Percentiles rank a stretch among this genome's conserved stretches.
These are phyloP conservation scores for Pythium phragmiticola DNA, from an alignment of 352 stramenopile genomes.

Conservation along the genomic window DNA sequence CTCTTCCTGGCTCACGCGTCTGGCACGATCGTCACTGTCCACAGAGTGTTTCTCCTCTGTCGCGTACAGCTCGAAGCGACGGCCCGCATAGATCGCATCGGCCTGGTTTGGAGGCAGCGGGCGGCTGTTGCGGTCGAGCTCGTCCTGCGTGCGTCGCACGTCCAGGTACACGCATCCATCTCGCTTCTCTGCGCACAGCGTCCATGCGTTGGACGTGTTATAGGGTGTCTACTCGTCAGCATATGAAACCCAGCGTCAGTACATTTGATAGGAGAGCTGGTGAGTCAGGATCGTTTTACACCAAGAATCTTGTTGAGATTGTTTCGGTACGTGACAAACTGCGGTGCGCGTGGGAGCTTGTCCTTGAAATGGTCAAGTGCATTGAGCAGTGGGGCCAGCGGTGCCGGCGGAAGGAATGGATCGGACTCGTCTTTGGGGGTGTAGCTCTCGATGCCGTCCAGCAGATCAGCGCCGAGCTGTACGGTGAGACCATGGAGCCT, in stretches of 20 bases:
- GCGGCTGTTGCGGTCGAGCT: slow-evolving; percentile 38
- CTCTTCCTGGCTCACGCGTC: slow-evolving; percentile 51
- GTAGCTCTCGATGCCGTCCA: slow-evolving; percentile 59
- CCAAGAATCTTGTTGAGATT: slow-evolving; percentile 86
- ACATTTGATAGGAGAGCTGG: not conserved
- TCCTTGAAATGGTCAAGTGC: slow-evolving; percentile 48
- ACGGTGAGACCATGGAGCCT: not conserved
- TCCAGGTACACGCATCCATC: slow-evolving; percentile 63
- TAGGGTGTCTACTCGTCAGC: slow-evolving; percentile 55
- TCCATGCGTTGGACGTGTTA: slow-evolving; percentile 75
- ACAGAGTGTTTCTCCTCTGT: slow-evolving; percentile 24
- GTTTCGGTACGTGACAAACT: slow-evolving; percentile 77
- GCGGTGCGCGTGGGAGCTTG: slow-evolving; percentile 22
- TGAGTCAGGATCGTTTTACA: slow-evolving; percentile 27
- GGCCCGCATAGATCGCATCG: slow-evolving; percentile 63
- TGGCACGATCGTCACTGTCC: not conserved
- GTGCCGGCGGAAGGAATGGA: slow-evolving; percentile 40
- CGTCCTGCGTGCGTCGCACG: slow-evolving; percentile 44
- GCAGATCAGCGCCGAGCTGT: slow-evolving; percentile 53
- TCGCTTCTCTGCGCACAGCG: slow-evolving; percentile 54
- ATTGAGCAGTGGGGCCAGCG: slow-evolving; percentile 47
- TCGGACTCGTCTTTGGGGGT: slow-evolving; percentile 51
- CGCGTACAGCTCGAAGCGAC: slow-evolving; percentile 66
- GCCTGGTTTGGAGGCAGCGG: slow-evolving; percentile 46
- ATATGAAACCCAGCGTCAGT: not conserved